phyloP scores from a whole-genome alignment of 2,329 filamentous ascomycete genomes.

The Apiospora kogelbergensis region DNA sequence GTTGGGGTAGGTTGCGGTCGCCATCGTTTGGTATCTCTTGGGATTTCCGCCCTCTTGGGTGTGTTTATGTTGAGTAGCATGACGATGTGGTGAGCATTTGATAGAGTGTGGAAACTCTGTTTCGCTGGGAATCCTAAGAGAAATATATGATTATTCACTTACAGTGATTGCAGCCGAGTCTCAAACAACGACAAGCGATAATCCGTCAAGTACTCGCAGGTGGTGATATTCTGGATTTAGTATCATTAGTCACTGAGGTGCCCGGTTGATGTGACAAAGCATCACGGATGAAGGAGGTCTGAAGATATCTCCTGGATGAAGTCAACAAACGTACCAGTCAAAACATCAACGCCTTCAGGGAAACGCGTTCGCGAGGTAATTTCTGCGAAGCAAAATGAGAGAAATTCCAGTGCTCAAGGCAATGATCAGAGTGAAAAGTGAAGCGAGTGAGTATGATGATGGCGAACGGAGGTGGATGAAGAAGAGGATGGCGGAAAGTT shows the following conservation, averaged over 20 bases:
- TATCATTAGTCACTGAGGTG: background rate
- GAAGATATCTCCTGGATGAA: background rate
- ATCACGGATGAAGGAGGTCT: too few relatives aligned
- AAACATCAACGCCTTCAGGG: background rate
- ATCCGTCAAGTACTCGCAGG: background rate
- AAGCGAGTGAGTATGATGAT: background rate
- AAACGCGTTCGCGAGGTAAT: background rate
- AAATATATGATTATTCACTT: background rate
- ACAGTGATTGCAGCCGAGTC: background rate
- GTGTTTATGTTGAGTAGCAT: background rate
- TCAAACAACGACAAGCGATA: background rate
- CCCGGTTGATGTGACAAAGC: background rate
- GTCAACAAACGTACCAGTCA: conserved; percentile 2
- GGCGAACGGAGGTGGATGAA: background rate
- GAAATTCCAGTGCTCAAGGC: background rate
- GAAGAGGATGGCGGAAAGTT: background rate
- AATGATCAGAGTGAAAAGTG: too few relatives aligned
- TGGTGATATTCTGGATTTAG: background rate
- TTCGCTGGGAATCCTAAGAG: too few relatives aligned
- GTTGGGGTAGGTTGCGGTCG: background rate
- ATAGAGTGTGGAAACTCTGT: too few relatives aligned
- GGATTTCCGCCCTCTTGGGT: background rate
- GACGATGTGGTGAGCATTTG: too few relatives aligned
- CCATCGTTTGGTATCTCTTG: background rate
- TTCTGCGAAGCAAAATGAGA: background rate